Conservation (phyloP, 2,329 filamentous ascomycete species). For the Colletotrichum simmondsii region DNA sequence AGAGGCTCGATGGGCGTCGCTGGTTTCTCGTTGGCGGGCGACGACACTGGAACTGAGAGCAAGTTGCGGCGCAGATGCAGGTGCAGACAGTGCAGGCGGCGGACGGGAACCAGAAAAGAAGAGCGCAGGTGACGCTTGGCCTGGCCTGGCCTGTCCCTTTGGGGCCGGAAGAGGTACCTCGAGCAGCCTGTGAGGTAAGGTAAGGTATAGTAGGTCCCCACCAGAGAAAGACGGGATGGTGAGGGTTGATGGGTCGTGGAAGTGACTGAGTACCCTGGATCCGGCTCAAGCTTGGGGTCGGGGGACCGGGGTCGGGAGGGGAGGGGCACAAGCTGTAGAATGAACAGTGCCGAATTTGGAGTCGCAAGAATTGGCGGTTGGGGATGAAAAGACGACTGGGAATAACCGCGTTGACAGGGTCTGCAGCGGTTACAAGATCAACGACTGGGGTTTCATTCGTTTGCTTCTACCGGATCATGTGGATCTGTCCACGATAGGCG, state of each 20-base stretch:
- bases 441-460: slow-evolving; percentile 53
- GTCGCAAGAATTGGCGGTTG: slow-evolving; percentile 33
- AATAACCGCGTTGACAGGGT: slow-evolving; percentile 33
- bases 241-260: not conserved
- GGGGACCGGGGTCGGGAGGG: not conserved
- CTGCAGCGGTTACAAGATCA: slow-evolving; percentile 47
- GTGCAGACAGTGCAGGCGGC: slow-evolving; percentile 7
- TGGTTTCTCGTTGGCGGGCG: slow-evolving; percentile 26
- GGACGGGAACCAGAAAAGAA: slow-evolving; percentile 39
- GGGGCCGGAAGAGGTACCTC: slow-evolving; percentile 9
- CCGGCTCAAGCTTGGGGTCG: not conserved
- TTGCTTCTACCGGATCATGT: slow-evolving; percentile 40
- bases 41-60: slow-evolving; percentile 19
- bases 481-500: slow-evolving; percentile 33
- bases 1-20: slow-evolving; percentile 22
- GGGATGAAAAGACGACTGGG: slow-evolving; percentile 37
- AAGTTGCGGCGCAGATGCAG: slow-evolving; percentile 20
- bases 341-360: slow-evolving; percentile 48
- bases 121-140: slow-evolving; percentile 37
- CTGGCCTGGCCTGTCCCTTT: slow-evolving; percentile 11
- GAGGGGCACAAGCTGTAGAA: slow-evolving; percentile 49
- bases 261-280: slow-evolving; percentile 8
- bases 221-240: slow-evolving; percentile 44
- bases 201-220: slow-evolving; percentile 42
- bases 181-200: slow-evolving; percentile 10